Percentiles rank a stretch among this genome's conserved stretches.
phyloP scores from a whole-genome alignment of 306 rosid genomes.

The Aeschynomene evenia region DNA sequence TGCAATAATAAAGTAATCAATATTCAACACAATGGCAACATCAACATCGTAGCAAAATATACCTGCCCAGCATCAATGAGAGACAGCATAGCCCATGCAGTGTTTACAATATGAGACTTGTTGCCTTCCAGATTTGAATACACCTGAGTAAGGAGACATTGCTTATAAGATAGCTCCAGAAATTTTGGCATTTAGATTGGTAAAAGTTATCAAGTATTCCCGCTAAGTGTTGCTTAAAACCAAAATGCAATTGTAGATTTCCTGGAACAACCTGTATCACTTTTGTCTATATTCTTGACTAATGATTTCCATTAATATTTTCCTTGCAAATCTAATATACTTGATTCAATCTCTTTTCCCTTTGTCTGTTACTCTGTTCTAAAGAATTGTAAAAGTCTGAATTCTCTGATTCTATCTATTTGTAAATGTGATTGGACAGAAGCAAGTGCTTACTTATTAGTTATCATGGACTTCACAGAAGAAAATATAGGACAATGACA shows the following conservation, averaged over 20 bases:
- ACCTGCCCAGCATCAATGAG: constrained; percentile 86
- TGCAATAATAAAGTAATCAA: constrained; percentile 20
- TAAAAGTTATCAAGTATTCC: constrained; percentile 17
- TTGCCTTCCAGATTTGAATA: constrained; percentile 65
- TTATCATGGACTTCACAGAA: not conserved
- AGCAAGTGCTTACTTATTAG: not conserved
- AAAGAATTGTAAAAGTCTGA: not conserved
- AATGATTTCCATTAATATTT: constrained; percentile 12
- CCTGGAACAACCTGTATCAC: constrained; percentile 4
- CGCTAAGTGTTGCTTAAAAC: constrained; percentile 16
- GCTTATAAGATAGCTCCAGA: constrained; percentile 10
- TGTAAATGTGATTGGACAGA: not conserved
- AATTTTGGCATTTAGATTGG: constrained; percentile 11
- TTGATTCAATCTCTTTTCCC: constrained; percentile 4
- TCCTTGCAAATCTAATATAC: not conserved
- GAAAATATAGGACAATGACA: not conserved
- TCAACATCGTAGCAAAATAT: constrained; percentile 21
- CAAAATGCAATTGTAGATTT: constrained; percentile 2
- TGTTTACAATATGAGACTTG: constrained; percentile 70
- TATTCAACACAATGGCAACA: constrained; percentile 10
- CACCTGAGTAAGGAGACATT: constrained; percentile 45
- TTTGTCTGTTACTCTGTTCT: not conserved
- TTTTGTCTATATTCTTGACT: constrained; percentile 15
- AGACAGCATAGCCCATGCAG: constrained; percentile 79
- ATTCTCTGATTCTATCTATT: constrained; percentile 5